Conservation (phyloP, 345 rosid species). For the Brassica napus region Da-Ae NC_063445.1:28761501-28762000, state of each 20-base stretch:
- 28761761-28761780: background rate
- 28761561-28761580: too few species aligned
- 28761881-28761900: constrained; percentile 10
- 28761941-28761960: constrained; percentile 21
- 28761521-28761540: too few species aligned
- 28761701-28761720: background rate
- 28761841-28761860: background rate
- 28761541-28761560: too few species aligned
- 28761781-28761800: background rate
- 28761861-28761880: background rate
- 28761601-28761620: too few species aligned
- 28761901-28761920: constrained; percentile 21
- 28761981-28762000: constrained; percentile 16
- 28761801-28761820: constrained; percentile 1
- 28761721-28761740: background rate
- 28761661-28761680: background rate
- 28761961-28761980: constrained; percentile 39
- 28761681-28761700: background rate
- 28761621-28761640: background rate
- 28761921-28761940: background rate
- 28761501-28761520: too few species aligned
- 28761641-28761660: background rate
- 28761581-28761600: too few species aligned
- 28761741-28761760: background rate
- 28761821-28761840: background rate